Conservation (phyloP, 1,284 basidiomycete species). For the Ustilago curta region DNA sequence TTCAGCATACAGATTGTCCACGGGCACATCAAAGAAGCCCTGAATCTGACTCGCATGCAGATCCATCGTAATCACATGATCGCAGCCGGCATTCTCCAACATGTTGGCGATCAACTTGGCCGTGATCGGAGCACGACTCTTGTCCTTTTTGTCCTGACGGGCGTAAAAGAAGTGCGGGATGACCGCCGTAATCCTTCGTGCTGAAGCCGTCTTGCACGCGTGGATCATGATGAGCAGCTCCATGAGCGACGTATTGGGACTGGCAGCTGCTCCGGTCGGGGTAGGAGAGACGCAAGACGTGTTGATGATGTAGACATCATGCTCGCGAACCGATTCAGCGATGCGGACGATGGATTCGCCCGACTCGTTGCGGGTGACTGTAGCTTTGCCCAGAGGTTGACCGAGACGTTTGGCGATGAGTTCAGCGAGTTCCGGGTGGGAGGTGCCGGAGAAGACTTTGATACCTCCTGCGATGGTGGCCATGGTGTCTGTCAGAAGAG, state of each 20-base stretch:
- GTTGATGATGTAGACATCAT: slow-evolving; percentile 99
- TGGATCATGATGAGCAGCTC: slow-evolving; percentile 99
- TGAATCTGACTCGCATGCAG: slow-evolving; percentile 72
- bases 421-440: slow-evolving; percentile 92
- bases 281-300: slow-evolving; percentile 80
- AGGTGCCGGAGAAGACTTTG: slow-evolving; percentile 64
- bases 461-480: slow-evolving; percentile 32
- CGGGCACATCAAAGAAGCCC: slow-evolving; percentile 99
- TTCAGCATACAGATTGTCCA: slow-evolving; percentile 99
- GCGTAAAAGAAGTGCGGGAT: slow-evolving; percentile 70
- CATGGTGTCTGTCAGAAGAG: too few relatives aligned
- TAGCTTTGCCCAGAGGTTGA: slow-evolving; percentile 71
- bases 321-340: slow-evolving; percentile 93
- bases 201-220: slow-evolving; percentile 88
- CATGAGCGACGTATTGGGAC: slow-evolving; percentile 80
- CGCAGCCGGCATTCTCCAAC: slow-evolving; percentile 96
- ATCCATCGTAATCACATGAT: slow-evolving; percentile 81
- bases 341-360: slow-evolving; percentile 94
- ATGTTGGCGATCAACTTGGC: slow-evolving; percentile 99
- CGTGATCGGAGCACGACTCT: slow-evolving; percentile 96
- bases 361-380: slow-evolving; percentile 87
- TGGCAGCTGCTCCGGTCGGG: slow-evolving; percentile 52
- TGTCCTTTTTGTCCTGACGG: slow-evolving; percentile 96
- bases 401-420: slow-evolving; percentile 82
- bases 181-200: slow-evolving; percentile 94